These are phyloP conservation scores for Testicularia cyperi DNA, from an alignment of 1,284 basidiomycete genomes.

Conservation along the genomic window DNA sequence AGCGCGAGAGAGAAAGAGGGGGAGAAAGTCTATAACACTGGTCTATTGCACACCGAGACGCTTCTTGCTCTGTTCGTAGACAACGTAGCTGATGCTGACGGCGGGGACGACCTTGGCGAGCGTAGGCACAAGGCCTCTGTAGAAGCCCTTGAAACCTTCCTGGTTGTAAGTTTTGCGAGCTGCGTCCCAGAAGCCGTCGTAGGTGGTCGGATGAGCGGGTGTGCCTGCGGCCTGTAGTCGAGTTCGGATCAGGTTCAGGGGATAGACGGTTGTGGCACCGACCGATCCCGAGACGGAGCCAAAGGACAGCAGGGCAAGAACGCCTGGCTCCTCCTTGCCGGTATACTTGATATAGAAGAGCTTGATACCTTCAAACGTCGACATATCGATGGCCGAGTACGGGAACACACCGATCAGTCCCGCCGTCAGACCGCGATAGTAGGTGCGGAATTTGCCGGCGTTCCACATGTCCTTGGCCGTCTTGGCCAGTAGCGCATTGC, in stretches of 20 bases:
- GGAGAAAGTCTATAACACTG: no score
- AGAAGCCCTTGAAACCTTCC: constrained; percentile 93
- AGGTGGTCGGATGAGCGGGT: constrained; percentile 62
- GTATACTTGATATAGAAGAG: constrained; percentile 61
- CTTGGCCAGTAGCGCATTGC: constrained; percentile 67
- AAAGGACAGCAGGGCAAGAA: constrained; percentile 60
- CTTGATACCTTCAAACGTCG: constrained; percentile 62
- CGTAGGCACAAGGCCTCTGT: constrained; percentile 85
- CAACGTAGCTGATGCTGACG: constrained; percentile 58
- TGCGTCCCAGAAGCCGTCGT: constrained; percentile 86
- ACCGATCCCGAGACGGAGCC: constrained; percentile 61
- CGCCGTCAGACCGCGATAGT: constrained; percentile 83
- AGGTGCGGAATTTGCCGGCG: constrained; percentile 78
- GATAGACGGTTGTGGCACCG: constrained; percentile 62
- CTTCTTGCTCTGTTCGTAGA: constrained; percentile 56
- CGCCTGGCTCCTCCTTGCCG: constrained; percentile 61
- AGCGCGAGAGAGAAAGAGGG: no score
- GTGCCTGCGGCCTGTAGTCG: constrained; percentile 88
- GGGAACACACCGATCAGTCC: constrained; percentile 63
- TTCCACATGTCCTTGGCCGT: constrained; percentile 71
- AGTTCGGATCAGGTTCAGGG: constrained; percentile 75
- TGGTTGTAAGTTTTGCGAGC: constrained; percentile 74
- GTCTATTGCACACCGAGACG: constrained; percentile 40
- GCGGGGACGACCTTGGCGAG: constrained; percentile 70
- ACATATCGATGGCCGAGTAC: constrained; percentile 62